Evolutionary conservation across 768 basidiomycete species (phyloP), one percentile per base, ranked within the genome.

Genomic region (Mycena floridula): DNA sequence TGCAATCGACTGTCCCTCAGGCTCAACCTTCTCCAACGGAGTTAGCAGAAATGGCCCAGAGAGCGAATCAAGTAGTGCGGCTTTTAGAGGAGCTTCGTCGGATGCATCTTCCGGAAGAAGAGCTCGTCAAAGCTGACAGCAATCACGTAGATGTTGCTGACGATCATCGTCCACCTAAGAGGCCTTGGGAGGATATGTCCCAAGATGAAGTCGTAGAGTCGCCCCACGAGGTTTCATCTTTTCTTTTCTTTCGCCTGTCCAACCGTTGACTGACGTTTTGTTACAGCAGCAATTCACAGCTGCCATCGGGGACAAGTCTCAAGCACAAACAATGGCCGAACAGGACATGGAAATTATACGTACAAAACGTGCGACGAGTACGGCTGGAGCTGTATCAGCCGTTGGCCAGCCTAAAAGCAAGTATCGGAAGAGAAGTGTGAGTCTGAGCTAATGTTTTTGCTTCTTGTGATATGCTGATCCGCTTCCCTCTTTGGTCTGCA

Each of bases 281-380:
- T n/a, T n/a, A n/a, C n/a, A n/a, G n/a, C n/a, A 35, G 32, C 32
- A 35, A 35, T 15, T 15, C 32, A 35, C 3, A 13, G 4, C 32
- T 35, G 32, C 3, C 13, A 13, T 7, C 13, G 32, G 18, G 15
- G 18, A 18, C 32, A 35, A 35, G 32, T 35, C 42, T 32, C 38
- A 24, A 64, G 63, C n/a, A 22, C 78, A 79, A 50, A 68, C 80
- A 3, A 82, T 81, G 1, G 87, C 87, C 6, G 85, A 89, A 60
- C 77, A 83, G 48, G 87, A 90, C 55, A 90, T 90, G 87, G 85
- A 87, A 50, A 72, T 87, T 47, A 90, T 90, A 49, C 78, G 87
- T 7, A 82, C 74, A 23, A 90, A 89, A 61, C 79, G 87, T 16
- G 85, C 85, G n/a, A 82, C 79, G 40, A 80, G 79, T 37, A 73